Evolutionary conservation across 768 basidiomycete genomes (phyloP).

Genomic region (Auricularia sp.): DNA sequence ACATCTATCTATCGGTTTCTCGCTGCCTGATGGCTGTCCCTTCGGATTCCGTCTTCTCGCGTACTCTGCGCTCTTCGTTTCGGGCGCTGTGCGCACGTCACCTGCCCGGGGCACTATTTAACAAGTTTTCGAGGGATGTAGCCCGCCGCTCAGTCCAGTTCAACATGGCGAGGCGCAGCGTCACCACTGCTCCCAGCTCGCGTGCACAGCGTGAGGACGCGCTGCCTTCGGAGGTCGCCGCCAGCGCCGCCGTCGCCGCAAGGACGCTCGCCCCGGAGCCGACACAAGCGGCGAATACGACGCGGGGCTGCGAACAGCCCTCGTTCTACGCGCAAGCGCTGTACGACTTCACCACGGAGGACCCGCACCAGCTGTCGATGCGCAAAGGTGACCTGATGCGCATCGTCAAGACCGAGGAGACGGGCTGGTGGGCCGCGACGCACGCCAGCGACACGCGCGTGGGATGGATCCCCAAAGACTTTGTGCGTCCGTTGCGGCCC

Average conservation of each 20-base stretch:
- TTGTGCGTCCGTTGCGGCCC: background rate
- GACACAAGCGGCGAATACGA: background rate
- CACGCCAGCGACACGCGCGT: background rate
- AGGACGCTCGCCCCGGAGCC: background rate
- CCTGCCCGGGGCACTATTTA: background rate
- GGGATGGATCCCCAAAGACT: background rate
- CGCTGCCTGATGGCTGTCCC: background rate
- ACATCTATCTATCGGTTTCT: background rate
- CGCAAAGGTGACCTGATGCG: background rate
- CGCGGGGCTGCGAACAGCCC: background rate
- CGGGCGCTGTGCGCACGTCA: conserved; percentile 1
- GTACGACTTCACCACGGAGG: background rate
- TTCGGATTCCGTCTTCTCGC: background rate
- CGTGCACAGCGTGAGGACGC: background rate
- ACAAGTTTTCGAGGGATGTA: background rate
- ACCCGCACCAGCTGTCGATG: background rate
- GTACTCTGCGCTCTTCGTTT: background rate
- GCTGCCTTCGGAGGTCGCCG: background rate
- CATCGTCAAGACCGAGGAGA: background rate
- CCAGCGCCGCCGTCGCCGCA: background rate
- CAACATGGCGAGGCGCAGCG: background rate
- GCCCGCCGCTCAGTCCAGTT: background rate
- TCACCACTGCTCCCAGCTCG: background rate
- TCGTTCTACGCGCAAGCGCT: conserved; percentile 1
- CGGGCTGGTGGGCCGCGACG: background rate